Percentiles rank a stretch among this genome's conserved stretches.
Conservation (phyloP, 768 basidiomycete species). For the Fistulinella prunicolor region DNA sequence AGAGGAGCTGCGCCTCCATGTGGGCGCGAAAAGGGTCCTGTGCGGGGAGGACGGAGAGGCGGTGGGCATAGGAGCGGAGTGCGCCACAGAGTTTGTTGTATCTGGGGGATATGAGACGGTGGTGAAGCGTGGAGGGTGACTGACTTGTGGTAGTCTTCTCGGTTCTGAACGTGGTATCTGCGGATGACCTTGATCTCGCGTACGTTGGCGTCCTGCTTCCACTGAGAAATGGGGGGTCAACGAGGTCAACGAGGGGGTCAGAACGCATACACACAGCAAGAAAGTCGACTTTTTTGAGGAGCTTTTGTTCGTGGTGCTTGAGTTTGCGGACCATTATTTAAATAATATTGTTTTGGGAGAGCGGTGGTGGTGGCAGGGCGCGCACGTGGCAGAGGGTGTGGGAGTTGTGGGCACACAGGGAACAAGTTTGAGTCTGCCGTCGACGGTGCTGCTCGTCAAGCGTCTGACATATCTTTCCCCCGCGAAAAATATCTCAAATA, state of each 20-base stretch:
- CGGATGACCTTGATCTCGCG: slow-evolving; percentile 94
- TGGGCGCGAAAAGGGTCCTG: slow-evolving; percentile 84
- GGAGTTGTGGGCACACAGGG: slow-evolving; percentile 20
- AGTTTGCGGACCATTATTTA: slow-evolving; percentile 85
- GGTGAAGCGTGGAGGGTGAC: not conserved
- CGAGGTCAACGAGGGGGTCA: slow-evolving; percentile 1
- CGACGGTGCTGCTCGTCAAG: slow-evolving; percentile 29
- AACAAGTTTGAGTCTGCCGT: slow-evolving; percentile 28
- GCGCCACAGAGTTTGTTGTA: slow-evolving; percentile 96
- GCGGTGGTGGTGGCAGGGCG: slow-evolving; percentile 10
- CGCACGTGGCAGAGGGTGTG: slow-evolving; percentile 34
- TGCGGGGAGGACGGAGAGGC: slow-evolving; percentile 80
- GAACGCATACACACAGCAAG: slow-evolving; percentile 62
- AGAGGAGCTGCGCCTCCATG: slow-evolving; percentile 84
- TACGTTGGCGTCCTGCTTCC: slow-evolving; percentile 92
- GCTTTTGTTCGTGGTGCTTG: slow-evolving; percentile 94
- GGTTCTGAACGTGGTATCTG: slow-evolving; percentile 90
- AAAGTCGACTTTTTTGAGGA: slow-evolving; percentile 96
- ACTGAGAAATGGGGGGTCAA: slow-evolving; percentile 48
- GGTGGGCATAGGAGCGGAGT: slow-evolving; percentile 80
- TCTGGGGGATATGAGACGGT: slow-evolving; percentile 32
- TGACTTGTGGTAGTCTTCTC: slow-evolving; percentile 93
- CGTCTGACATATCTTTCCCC: slow-evolving; percentile 26
- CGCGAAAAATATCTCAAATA: slow-evolving; percentile 26
- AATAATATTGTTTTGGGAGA: no score